phyloP scores from a whole-genome alignment of 805 yeast genomes.

The Saturnispora bothae region DNA sequence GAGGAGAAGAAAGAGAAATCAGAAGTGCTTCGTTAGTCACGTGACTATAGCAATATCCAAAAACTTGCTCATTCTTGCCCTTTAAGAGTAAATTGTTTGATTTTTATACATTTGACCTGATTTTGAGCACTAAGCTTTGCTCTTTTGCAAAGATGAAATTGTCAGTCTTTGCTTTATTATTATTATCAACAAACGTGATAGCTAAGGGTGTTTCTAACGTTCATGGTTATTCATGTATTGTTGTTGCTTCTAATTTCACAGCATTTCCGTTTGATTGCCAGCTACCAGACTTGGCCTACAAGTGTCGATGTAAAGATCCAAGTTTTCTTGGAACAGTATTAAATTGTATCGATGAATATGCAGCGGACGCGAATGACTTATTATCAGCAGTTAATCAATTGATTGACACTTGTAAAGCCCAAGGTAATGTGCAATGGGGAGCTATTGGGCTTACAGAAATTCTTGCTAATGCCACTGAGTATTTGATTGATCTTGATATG shows the following conservation, averaged over 20 bases:
- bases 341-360: conserved; percentile 25
- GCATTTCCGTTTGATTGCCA: conserved; percentile 26
- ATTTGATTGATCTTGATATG: conserved; percentile 13
- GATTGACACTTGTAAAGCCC: conserved; percentile 26
- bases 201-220: conserved; percentile 26
- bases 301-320: conserved; percentile 27
- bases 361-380: conserved; percentile 20
- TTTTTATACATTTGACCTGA: no score
- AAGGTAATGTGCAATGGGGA: conserved; percentile 22
- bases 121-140: no score
- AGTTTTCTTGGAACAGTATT: conserved; percentile 29
- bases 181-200: no score
- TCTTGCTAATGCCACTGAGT: conserved; percentile 22
- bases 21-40: not conserved
- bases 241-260: conserved; percentile 26
- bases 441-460: conserved; percentile 21
- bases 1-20: not conserved
- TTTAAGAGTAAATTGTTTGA: no score
- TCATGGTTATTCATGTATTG: conserved; percentile 30
- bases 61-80: no score
- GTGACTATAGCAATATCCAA: no score
- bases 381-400: conserved; percentile 26
- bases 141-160: no score
- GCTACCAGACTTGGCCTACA: conserved; percentile 25
- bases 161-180: no score